Base-by-base conservation (phyloP, 2,329 filamentous ascomycete species). In the Sclerotinia sclerotiorum region DNA sequence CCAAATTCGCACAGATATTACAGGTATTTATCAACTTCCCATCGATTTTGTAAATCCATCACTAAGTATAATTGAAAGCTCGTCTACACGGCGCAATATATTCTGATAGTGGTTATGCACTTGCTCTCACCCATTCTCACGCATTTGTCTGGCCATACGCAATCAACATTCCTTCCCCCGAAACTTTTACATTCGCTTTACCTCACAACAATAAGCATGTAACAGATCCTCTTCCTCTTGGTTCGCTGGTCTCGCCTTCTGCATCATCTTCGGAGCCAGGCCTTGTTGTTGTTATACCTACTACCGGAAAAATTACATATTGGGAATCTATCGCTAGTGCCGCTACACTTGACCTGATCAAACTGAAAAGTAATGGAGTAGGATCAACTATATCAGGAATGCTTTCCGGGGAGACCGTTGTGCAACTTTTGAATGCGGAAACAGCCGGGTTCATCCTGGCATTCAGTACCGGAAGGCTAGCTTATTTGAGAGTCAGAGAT, bases 271-370 rank as follows among this genome's bases (percentile, higher is more conserved):
- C 88, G 61, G 91, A 97, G 73, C 90, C 94, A 46, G 95, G 95
- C 2, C 84, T 99, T 49, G 87, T 99, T 39, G 86, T 97, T 49
- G 85, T 98, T 49, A 92, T 94, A 81, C 91, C 94, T 17, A 87
- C 87, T 24, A 93, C 85, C 61, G 95, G 95, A 65, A 94, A 90
- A 78, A 88, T 98, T 65, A 89, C 92, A 56, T 98, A 95, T 79
- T 98, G 95, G 93, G 95, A 98, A 78, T 96, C 93, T 51, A 91
- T 98, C 71, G 93, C 94, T 68, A 93, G 89, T 78, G 93, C 93
- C 13, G 91, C 93, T 51, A 93, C 92, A 0, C 84, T 96, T 67
- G 92, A 91, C 71, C 87, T 96, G 52, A 75, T 70, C 21, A 90
- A 91, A 72, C 90, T 96, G 77, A 91, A 92, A 75, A 88, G 91